Evolutionary conservation across 2,329 filamentous ascomycete species (phyloP), one percentile per base, ranked within the genome.

Genomic region (Neofusicoccum cordaticola): DNA sequence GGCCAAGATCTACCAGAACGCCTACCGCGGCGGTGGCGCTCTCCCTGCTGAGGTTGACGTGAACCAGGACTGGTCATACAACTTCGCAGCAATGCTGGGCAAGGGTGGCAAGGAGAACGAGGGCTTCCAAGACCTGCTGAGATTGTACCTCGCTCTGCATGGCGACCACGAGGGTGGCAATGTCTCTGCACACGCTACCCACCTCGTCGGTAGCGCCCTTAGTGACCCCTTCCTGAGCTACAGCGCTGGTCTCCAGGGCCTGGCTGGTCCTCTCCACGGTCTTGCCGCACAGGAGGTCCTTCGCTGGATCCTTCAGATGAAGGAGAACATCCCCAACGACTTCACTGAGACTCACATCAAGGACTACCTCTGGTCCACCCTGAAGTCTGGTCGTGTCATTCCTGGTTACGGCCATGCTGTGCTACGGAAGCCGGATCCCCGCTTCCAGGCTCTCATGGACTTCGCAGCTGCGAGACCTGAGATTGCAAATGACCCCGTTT

Each of bases 121-220:
- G 80, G 90, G 91, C 77, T 97, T 99, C 85, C 94, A 98, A 77
- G 95, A 99, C 74, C 85, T 99, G 19, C 86, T 99, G 68, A 88
- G 95, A 71, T 83, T 99, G 37, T 99, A 99, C 80, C 88, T 99
- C 27, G 94, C 95, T 57, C 89, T 99, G 4, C 95, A 99, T 80
- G 95, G 95, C 68, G 95, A 99, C 79, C 95, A 99, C 81, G 95
- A 99, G 81, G 95, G 95, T 67, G 95, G 95, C 65, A 99, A 99
- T 72, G 95, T 99, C 68, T 97, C 93, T 44, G 95, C 95, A 0
- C 95, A 99, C 77, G 82, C 95, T 34, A 98, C 95, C 7, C 95
- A 99, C 78, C 84, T 99, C 44, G 95, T 99, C 64, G 95, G 95
- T 61, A 96, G 91, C 71, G 95, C 95, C 19, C 87, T 99, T 64